These are phyloP conservation scores for Pseudocercospora crystallina DNA, from an alignment of 2,329 filamentous ascomycete genomes.

Conservation along the genomic window DNA sequence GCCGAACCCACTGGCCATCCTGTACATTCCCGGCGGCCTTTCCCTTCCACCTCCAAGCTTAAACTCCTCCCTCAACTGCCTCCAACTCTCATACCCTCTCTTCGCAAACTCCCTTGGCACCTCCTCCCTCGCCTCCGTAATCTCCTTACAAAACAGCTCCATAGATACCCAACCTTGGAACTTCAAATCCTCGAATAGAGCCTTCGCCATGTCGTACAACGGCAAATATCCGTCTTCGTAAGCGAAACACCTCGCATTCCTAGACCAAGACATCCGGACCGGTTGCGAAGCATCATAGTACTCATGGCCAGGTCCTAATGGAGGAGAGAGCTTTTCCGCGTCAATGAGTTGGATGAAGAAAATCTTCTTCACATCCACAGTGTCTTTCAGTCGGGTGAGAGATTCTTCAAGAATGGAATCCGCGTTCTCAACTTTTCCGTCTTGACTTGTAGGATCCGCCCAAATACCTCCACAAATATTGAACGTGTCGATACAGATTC, in stretches of 20 bases:
- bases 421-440: conserved; percentile 55
- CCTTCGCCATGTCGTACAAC: conserved; percentile 57
- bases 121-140: conserved; percentile 36
- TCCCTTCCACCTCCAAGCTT: background rate
- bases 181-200: conserved; percentile 62
- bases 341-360: conserved; percentile 78
- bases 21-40: background rate
- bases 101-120: conserved; percentile 1
- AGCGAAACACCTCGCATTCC: conserved; percentile 72
- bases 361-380: conserved; percentile 62
- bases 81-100: conserved; percentile 12
- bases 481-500: conserved; percentile 75
- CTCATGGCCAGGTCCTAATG: conserved; percentile 57
- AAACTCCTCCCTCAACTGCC: conserved; percentile 7
- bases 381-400: conserved; percentile 53
- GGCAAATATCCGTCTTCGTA: conserved; percentile 66
- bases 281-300: conserved; percentile 60
- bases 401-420: conserved; percentile 56
- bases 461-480: conserved; percentile 71
- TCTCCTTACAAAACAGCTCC: conserved; percentile 57
- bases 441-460: conserved; percentile 61
- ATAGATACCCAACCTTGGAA: conserved; percentile 70
- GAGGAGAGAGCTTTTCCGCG: conserved; percentile 61
- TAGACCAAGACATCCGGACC: conserved; percentile 72
- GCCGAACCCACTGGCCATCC: background rate